Conservation (phyloP, 768 basidiomycete genomes). For the Calocera cornea region DNA sequence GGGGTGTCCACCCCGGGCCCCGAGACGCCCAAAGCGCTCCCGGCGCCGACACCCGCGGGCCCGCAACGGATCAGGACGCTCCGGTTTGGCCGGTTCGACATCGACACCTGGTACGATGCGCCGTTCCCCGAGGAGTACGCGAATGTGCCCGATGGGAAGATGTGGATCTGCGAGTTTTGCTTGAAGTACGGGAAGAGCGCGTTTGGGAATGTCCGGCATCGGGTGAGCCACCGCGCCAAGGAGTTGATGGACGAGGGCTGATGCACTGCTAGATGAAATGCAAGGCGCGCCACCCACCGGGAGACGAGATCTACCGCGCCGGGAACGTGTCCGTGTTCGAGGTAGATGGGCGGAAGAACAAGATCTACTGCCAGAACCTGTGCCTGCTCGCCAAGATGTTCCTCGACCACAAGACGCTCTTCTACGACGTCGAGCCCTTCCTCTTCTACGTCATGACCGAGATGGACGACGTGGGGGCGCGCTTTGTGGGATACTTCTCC, state of each 20-base stretch:
- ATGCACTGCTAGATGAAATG: conserved; percentile 63
- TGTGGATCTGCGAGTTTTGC: conserved; percentile 98
- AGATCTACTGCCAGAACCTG: conserved; percentile 99
- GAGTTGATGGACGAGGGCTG: not conserved
- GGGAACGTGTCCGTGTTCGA: conserved; percentile 82
- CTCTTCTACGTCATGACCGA: conserved; percentile 97
- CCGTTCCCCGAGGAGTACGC: conserved; percentile 98
- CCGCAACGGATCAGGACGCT: conserved; percentile 61
- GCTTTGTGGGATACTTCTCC: conserved; percentile 96
- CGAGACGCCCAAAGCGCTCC: conserved; percentile 17
- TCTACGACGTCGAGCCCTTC: conserved; percentile 99
- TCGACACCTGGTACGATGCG: conserved; percentile 97
- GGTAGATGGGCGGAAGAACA: conserved; percentile 96
- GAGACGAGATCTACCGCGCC: conserved; percentile 96
- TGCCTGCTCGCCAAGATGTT: conserved; percentile 98
- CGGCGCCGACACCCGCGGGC: conserved; percentile 13
- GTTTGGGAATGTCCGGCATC: conserved; percentile 74
- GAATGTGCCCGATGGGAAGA: conserved; percentile 72
- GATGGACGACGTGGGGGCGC: conserved; percentile 73
- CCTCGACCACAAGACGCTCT: conserved; percentile 94
- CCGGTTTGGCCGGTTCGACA: conserved; percentile 80
- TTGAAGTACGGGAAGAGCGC: conserved; percentile 94
- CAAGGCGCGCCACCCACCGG: conserved; percentile 86
- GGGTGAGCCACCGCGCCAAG: conserved; percentile 37
- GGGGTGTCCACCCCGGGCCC: conserved; percentile 3